Evolutionary conservation across 2,329 filamentous ascomycete genomes (phyloP), one percentile per base, ranked within the genome.

Genomic region (Ceratocystis albifundus): DNA sequence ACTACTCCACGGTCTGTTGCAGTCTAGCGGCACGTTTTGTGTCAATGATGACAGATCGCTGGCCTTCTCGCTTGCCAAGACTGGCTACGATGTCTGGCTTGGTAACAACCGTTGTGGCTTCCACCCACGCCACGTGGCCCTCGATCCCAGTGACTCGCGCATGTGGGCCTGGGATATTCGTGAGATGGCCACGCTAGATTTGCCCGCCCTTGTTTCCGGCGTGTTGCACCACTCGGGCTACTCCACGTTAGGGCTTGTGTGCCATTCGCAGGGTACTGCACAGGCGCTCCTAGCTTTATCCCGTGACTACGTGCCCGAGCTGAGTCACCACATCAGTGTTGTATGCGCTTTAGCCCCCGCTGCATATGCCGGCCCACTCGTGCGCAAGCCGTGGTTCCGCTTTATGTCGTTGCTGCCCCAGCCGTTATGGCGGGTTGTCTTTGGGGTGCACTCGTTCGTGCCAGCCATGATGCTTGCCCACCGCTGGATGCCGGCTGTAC

Each of bases 151-250:
- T 2, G 93, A 97, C 72, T 92, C 93, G 1, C 84, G 91, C 36
- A 95, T 96, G 89, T 96, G 93, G 93, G 85, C 87, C 50, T 97
- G 93, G 93, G 96, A 96, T 70, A 95, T 96, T 66, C 84, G 89
- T 0, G 90, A 96, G 72, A 95, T 96, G 88, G 93, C 91, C 2
- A 87, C 92, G 0, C 84, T 95, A 73, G 93, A 97, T 73, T 80
- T 97, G 2, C 82, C 92, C 0, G 91, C 92, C 0, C 80, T 96
- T 44, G 82, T 88, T 1, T 89, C 88, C 0, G 85, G 89, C 4
- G 89, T 96, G 0, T 80, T 96, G 1, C 81, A 80, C 48, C 88
- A 95, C 76, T 96, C 92, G 0, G 25, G 53, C 62, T 55, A 66
- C 22, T 12, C 61, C 28, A 68, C 64, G n/a, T 79, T 96, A 3